Percentiles rank a stretch among this genome's conserved stretches.
Evolutionary conservation across 106 monocot genomes (phyloP).

Genomic region (Allium cepa): DNA sequence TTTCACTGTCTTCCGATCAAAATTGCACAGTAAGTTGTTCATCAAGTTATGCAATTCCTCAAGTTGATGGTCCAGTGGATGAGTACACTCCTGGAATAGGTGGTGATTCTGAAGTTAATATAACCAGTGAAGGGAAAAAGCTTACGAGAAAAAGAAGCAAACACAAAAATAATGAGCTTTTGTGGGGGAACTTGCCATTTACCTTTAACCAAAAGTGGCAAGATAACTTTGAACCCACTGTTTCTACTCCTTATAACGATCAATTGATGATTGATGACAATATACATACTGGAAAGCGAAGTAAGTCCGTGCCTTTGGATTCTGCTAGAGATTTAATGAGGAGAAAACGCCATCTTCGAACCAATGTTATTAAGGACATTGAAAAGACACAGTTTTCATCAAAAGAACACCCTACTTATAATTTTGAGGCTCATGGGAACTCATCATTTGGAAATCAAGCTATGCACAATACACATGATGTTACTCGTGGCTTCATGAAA

Average conservation of each 20-base stretch:
- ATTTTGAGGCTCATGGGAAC: conserved; percentile 5
- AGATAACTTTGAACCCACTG: conserved; percentile 9
- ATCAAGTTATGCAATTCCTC: conserved; percentile 49
- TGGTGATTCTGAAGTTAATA: conserved; percentile 19
- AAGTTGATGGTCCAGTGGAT: conserved; percentile 75
- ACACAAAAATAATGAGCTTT: conserved; percentile 20
- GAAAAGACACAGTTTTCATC: background rate
- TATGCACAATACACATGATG: background rate
- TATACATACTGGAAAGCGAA: conserved; percentile 5
- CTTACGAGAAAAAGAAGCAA: conserved; percentile 10
- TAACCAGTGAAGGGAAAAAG: conserved; percentile 7
- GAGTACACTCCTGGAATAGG: conserved; percentile 21
- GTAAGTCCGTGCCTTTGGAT: conserved; percentile 4
- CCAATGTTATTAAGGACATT: conserved; percentile 13
- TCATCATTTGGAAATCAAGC: background rate
- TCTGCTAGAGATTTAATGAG: conserved; percentile 83
- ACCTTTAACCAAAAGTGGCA: conserved; percentile 15
- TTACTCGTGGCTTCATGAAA: conserved; percentile 1
- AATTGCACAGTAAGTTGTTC: conserved; percentile 12
- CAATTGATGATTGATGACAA: conserved; percentile 11
- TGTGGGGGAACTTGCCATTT: conserved; percentile 63
- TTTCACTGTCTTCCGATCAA: conserved; percentile 4
- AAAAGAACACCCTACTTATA: background rate
- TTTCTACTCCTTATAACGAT: conserved; percentile 1
- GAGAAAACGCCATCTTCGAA: conserved; percentile 33